Percentiles rank a stretch among this genome's conserved stretches.
phyloP scores from a whole-genome alignment of 257 asterid species.

The Capsicum rhomboideum region DNA sequence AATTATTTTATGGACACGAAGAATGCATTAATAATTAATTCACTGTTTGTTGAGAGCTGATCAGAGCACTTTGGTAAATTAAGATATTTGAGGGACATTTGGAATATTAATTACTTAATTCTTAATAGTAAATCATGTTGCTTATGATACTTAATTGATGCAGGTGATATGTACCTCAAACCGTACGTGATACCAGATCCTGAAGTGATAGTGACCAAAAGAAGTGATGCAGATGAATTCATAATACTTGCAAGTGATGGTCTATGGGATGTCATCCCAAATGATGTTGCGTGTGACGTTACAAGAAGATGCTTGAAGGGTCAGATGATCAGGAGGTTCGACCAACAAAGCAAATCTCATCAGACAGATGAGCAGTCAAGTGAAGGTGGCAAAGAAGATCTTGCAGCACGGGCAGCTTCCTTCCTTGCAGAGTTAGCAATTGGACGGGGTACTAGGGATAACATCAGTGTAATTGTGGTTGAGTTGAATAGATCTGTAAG shows the following conservation, averaged over 20 bases:
- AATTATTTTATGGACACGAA: neutral
- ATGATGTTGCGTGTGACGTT: conserved; percentile 47
- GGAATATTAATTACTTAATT: neutral
- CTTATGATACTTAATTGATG: neutral
- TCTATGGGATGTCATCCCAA: conserved; percentile 59
- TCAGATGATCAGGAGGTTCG: neutral
- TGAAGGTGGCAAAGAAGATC: neutral
- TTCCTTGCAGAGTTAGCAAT: conserved; percentile 51
- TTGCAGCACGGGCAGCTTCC: conserved; percentile 29
- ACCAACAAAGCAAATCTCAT: neutral
- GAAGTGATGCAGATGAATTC: conserved; percentile 42
- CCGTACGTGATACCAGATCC: conserved; percentile 59
- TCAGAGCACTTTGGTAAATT: neutral
- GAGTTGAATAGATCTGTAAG: conserved; percentile 9
- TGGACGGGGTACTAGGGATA: conserved; percentile 50
- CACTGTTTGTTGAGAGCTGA: neutral
- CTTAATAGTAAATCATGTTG: neutral
- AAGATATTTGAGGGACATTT: neutral
- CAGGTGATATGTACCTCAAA: conserved; percentile 59
- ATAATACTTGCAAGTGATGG: conserved; percentile 61
- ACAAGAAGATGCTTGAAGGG: conserved; percentile 42
- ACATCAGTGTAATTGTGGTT: conserved; percentile 43
- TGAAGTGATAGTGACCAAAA: conserved; percentile 25
- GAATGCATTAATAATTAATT: neutral
- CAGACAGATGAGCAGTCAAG: neutral